Conservation (phyloP, 2,329 filamentous ascomycete genomes). For the Coniochaeta sp. region DNA sequence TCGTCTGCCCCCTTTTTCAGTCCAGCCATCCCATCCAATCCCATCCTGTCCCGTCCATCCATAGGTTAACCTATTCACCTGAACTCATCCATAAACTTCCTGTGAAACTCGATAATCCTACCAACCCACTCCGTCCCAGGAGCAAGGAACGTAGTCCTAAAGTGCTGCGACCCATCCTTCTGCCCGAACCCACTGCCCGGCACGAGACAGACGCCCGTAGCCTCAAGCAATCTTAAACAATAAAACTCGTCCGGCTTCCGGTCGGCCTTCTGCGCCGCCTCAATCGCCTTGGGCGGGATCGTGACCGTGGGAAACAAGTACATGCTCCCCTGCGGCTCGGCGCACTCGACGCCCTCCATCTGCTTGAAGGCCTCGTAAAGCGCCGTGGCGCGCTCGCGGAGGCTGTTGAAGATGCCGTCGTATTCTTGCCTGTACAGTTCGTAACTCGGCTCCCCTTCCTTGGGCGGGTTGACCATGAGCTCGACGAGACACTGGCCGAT, state of each 20-base stretch:
- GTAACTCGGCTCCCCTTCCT: slow-evolving; percentile 74
- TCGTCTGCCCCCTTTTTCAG: not conserved
- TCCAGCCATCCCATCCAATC: too few species aligned
- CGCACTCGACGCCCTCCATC: slow-evolving; percentile 95
- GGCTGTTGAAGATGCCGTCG: slow-evolving; percentile 68
- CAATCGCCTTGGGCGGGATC: slow-evolving; percentile 67
- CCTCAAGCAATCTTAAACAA: slow-evolving; percentile 81
- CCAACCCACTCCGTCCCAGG: slow-evolving; percentile 94
- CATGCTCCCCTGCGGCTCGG: slow-evolving; percentile 89
- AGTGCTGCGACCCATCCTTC: slow-evolving; percentile 83
- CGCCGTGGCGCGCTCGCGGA: slow-evolving; percentile 73
- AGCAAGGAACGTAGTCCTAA: slow-evolving; percentile 93
- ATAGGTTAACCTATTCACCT: slow-evolving; percentile 24
- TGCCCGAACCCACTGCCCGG: slow-evolving; percentile 92
- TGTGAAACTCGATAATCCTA: slow-evolving; percentile 82
- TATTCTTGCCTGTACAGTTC: slow-evolving; percentile 82
- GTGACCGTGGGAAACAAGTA: slow-evolving; percentile 96
- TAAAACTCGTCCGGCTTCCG: slow-evolving; percentile 88
- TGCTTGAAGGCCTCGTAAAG: slow-evolving; percentile 84
- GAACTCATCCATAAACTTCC: slow-evolving; percentile 83
- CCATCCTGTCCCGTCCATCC: not conserved
- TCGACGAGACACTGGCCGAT: slow-evolving; percentile 95
- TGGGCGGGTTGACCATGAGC: slow-evolving; percentile 94
- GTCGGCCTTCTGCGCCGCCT: slow-evolving; percentile 67
- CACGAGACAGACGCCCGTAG: slow-evolving; percentile 90